Percentiles rank a stretch among this genome's conserved stretches.
These are phyloP conservation scores for Backusella psychrophila DNA, from an alignment of 192 early-diverging fungal genomes.

Conservation along the genomic window DNA sequence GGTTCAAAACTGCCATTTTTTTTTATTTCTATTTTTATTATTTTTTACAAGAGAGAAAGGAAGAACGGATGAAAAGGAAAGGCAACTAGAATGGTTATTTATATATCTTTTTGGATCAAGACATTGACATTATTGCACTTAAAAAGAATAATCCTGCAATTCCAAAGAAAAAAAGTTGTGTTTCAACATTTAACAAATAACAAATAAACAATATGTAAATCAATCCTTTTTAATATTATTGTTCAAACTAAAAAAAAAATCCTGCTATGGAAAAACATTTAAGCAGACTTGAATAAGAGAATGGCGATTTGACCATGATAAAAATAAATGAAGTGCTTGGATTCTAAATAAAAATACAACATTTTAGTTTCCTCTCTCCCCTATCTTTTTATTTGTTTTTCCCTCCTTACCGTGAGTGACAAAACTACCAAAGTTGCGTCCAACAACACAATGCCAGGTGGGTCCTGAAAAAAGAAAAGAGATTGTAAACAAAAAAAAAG, in stretches of 20 bases:
- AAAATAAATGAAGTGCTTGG: slow-evolving; percentile 98
- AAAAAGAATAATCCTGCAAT: slow-evolving; percentile 11
- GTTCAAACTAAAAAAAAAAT: background rate
- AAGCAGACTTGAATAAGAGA: slow-evolving; percentile 91
- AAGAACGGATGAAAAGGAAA: background rate
- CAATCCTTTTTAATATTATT: slow-evolving; percentile 9
- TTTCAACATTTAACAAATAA: slow-evolving; percentile 11
- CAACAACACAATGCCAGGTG: slow-evolving; percentile 99
- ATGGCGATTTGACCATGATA: slow-evolving; percentile 94
- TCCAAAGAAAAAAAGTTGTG: background rate
- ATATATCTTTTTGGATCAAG: background rate
- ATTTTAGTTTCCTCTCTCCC: slow-evolving; percentile 16
- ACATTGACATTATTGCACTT: background rate
- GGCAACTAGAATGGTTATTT: background rate
- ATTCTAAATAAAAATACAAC: slow-evolving; percentile 45
- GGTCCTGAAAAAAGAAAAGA: slow-evolving; percentile 45
- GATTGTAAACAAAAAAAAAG: background rate
- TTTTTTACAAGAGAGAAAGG: background rate
- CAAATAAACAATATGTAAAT: slow-evolving; percentile 4
- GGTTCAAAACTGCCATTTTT: slow-evolving; percentile 19
- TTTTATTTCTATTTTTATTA: background rate
- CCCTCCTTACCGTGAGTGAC: slow-evolving; percentile 85
- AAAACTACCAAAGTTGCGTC: slow-evolving; percentile 98
- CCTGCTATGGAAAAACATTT: slow-evolving; percentile 19
- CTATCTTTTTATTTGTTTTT: background rate